Base-by-base conservation (phyloP, 2,329 filamentous ascomycete species). In the Huntiella moniliformis region DNA sequence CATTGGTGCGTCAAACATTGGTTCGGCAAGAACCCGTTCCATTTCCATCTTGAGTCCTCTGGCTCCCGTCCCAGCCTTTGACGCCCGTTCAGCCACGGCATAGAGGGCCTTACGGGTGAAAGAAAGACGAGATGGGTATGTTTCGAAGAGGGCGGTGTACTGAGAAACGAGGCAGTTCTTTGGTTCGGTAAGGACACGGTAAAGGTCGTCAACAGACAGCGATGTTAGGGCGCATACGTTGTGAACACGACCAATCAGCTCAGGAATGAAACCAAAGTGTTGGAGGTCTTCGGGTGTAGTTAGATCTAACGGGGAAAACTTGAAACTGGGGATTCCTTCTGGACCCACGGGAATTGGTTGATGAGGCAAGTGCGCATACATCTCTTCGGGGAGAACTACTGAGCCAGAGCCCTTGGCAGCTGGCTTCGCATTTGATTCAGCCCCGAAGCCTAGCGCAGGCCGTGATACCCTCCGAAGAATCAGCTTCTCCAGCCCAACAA, bases 181-280 rank as follows among this genome's bases (percentile, higher is more conserved):
- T 1, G 91, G 91, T 58, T 96, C 88, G 0, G 85, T 95, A 35
- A 98, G 70, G 51, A 98, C 91, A 44, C 87, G 78, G 44, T 88
- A 76, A 10, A 98, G 74, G 49, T 79, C 73, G 17, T 67, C 57
- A 11, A 70, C 64, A 1, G 73, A 74, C 1, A 98, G 69, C 0
- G 85, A 78, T 11, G 83, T 79, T 0, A 98, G 72, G 0, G 91
- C 83, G 50, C 85, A 86, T 42, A 86, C 81, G 49, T 94, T 84
- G 44, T 93, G 88, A 41, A 98, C 77, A 13, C 91, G 82, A n/a
- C 91, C 91, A 45, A 96, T 81, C n/a, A 95, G 69, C 62, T 95
- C 87, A 0, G 87, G 87, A 45, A 95, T 95, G 57, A 95, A 84
- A 11, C 87, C 88, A 56, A 86, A 95, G 38, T 71, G 73, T 60